Base-by-base conservation (phyloP, 345 rosid genomes). In the Bruguiera parviflora region DNA sequence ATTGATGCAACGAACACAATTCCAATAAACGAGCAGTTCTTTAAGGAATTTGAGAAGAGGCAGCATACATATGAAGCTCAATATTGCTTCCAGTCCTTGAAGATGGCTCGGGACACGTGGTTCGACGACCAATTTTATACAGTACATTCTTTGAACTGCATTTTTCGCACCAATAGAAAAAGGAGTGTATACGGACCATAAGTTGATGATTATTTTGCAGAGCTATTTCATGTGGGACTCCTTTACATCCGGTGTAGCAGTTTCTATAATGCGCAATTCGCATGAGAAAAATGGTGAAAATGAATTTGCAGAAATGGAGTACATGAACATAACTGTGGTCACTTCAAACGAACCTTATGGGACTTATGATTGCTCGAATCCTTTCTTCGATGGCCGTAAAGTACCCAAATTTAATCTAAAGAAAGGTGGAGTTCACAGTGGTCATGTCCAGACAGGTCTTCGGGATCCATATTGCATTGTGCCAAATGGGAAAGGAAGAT, bases 191-290 rank as follows among this genome's bases (percentile, higher is more conserved):
- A 37, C 16, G 37, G 3, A 46, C 21, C 8, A 46, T 51, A 9
- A 65, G 21, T 39, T 56, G 47, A 20, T 35, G 19, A 46, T 18
- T 18, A 28, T 61, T 70, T 57, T 73, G 72, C 82, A 89, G 96
- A 88, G 89, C 81, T 89, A 80, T 72, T 91, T 80, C 86, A 91
- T 94, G 98, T 94, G 98, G 98, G 97, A 91, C 60, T 89, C 98
- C 18, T 94, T 94, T 61, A 78, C 86, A 53, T 77, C 89, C 5
- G 96, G 97, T 49, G 92, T 94, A 6, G 98, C 92, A 18, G 84
- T 84, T 61, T 91, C 98, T 43, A 84, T 77, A 63, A 88, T 94
- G 92, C 73, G 77, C 3, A 87, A 83, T 52, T 73, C 73, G 28
- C 61, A 58, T 28, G 80, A 61, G 3, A 25, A 71, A 19, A 59